A percentile compares a stretch with the other conserved stretches of the same genome.
Conservation (phyloP, 2,329 filamentous ascomycete genomes). For the Keithomyces neogunnii region DNA sequence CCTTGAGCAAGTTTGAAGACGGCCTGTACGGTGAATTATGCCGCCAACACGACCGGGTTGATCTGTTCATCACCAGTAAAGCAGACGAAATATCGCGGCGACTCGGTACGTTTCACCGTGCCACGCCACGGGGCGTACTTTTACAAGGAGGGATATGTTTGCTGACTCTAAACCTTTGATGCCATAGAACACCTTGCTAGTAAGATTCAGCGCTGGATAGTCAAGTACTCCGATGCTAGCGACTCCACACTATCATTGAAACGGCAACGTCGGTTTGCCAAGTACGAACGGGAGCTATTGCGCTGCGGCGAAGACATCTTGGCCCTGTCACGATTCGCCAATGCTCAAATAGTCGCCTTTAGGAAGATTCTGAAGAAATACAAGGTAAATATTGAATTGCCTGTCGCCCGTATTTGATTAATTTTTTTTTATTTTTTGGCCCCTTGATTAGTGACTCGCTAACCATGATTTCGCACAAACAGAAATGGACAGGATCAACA, state of each 20-base stretch:
- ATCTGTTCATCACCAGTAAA: conserved; percentile 73
- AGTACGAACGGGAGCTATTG: conserved; percentile 43
- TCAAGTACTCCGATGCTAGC: conserved; percentile 31
- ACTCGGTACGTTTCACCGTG: conserved; percentile 41
- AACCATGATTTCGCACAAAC: not conserved
- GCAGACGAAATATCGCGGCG: conserved; percentile 67
- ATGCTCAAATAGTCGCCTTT: conserved; percentile 68
- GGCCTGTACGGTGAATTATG: conserved; percentile 64
- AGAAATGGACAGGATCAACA: conserved; percentile 75
- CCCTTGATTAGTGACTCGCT: not conserved
- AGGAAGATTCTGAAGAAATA: conserved; percentile 83
- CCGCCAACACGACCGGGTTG: conserved; percentile 67
- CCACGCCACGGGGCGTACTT: not conserved
- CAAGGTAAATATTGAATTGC: conserved; percentile 33
- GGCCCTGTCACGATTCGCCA: conserved; percentile 61
- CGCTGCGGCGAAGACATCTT: conserved; percentile 63
- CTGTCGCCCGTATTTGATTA: not conserved
- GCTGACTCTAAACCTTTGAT: conserved; percentile 6
- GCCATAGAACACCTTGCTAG: conserved; percentile 38
- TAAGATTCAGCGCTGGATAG: conserved; percentile 37
- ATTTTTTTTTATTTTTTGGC: not conserved
- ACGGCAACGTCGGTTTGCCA: conserved; percentile 42
- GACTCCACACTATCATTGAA: conserved; percentile 28
- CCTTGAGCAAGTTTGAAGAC: conserved; percentile 57
- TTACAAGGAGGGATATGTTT: not conserved